Percentiles rank a stretch among this genome's conserved stretches.
These are phyloP conservation scores for Suillus hirtellus DNA, from an alignment of 768 basidiomycete species.

Conservation along the genomic window DNA sequence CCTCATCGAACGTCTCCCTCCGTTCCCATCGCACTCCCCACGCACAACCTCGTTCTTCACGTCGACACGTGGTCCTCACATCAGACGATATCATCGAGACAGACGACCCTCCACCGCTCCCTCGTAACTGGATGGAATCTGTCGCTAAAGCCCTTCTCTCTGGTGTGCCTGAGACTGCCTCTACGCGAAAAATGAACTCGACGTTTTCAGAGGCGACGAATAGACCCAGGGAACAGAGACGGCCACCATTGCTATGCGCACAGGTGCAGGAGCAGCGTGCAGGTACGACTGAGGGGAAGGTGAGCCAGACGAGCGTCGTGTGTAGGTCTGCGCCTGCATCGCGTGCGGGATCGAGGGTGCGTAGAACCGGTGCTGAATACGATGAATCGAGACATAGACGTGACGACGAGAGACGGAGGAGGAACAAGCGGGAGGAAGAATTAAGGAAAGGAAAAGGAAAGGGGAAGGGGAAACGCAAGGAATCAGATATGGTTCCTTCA, in stretches of 20 bases:
- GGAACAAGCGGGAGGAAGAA: slow-evolving; percentile 18
- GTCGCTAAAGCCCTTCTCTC: slow-evolving; percentile 68
- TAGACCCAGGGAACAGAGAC: slow-evolving; percentile 18
- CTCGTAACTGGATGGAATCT: slow-evolving; percentile 68
- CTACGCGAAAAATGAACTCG: slow-evolving; percentile 24
- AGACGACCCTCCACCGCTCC: slow-evolving; percentile 51
- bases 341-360: slow-evolving; percentile 50
- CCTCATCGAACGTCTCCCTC: slow-evolving; percentile 31
- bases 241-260: slow-evolving; percentile 35
- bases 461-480: slow-evolving; percentile 33
- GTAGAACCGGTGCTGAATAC: slow-evolving; percentile 26
- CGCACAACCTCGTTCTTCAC: slow-evolving; percentile 22
- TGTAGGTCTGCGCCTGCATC: slow-evolving; percentile 74
- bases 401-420: slow-evolving; percentile 26
- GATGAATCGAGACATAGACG: slow-evolving; percentile 17
- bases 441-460: slow-evolving; percentile 21
- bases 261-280: slow-evolving; percentile 35
- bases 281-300: slow-evolving; percentile 31
- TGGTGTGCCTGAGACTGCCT: slow-evolving; percentile 35
- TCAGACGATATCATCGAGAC: slow-evolving; percentile 29
- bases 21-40: slow-evolving; percentile 40
- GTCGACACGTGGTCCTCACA: slow-evolving; percentile 34
- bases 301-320: slow-evolving; percentile 57
- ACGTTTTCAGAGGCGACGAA: slow-evolving; percentile 29
- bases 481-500: slow-evolving; percentile 50